Evolutionary conservation across 2,329 filamentous ascomycete genomes (phyloP), one percentile per base, ranked within the genome.

Genomic region (Ceratocystis ficicola): DNA sequence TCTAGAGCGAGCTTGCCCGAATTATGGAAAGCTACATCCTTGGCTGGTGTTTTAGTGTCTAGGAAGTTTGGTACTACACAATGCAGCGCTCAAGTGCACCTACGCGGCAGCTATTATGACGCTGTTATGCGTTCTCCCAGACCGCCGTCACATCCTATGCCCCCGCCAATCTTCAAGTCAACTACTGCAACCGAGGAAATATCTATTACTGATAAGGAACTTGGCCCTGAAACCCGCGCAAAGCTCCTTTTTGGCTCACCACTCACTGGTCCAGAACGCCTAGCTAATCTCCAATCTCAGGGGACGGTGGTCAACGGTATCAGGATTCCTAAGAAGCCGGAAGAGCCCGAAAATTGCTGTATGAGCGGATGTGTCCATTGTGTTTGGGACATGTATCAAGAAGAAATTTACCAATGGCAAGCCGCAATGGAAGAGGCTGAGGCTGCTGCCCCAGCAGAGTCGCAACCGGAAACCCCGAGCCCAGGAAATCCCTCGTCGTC

Each of bases 291-390:
- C 44, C 77, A 83, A 12, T 77, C 80, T 15, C 79, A 82, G 68
- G 85, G 85, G 62, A 83, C 78, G 7, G 78, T 84, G 68, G 79
- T 96, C 65, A 91, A 89, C 0, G 93, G 92, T 2, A 82, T 97
- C 0, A 76, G 84, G 20, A 87, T 97, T 3, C 94, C 94, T 1
- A 92, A 91, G 0, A 83, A 83, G 61, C 94, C 94, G 0, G 81
- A 85, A 61, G 93, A 99, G 76, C 94, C 94, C 2, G 94, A 97
- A 72, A 96, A 99, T 73, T 99, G 94, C 81, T 99, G 94, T 76
- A 99, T 99, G 94, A 94, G 89, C 72, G 94, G 94, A 2, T 99
- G 94, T 74, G 93, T 96, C 62, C 92, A 97, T 74, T 99, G 94
- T 75, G 94, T 97, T 2, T 97, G 92, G 92, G 92, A 96, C 71